Evolutionary conservation across 352 stramenopile genomes (phyloP), one percentile per base, ranked within the genome.

Genomic region (Globisporangium spiculum): DNA sequence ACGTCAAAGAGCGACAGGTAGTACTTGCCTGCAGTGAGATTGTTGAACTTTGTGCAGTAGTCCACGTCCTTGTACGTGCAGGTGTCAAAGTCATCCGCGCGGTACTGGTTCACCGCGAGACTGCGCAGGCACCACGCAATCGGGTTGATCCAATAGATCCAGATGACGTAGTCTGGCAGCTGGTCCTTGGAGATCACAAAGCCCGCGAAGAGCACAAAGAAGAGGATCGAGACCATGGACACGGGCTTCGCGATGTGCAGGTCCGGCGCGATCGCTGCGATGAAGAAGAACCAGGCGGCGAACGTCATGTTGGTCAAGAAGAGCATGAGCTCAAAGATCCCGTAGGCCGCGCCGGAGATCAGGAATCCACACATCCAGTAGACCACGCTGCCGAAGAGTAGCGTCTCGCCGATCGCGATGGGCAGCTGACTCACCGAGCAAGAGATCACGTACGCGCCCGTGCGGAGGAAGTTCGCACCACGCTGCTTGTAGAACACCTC

Each of bases 281-380:
- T 6, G 46, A 74, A 66, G 53, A 75, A 75, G 53, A 83, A 78
- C 46, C 57, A 79, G 34, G 46, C 60, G 53, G 46, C 58, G 22
- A 70, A 68, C 30, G 63, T 63, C 50, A 75, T 54, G 53, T 72
- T 75, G 32, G 72, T 84, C 82, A 30, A 59, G 65, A 90, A 69
- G 32, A 93, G 71, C 22, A 86, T 73, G 14, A 70, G 58, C 56
- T 90, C 65, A 52, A 84, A 91, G 60, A 84, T 74, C 0, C 79
- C 20, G 66, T 73, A 83, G 0, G 50, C 9, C 6, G 18, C 16
- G 18, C 48, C 71, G 4, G 76, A 46, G 48, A 58, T 20, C 20
- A 66, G 18, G 60, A 93, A 76, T 18, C 83, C 85, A 57, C 86
- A 77, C 71, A 91, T 84, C 69, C 75, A 93, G 68, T 93, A 93